Base-by-base conservation (phyloP, 2,329 filamentous ascomycete genomes). In the Exserohilum turcica region DNA sequence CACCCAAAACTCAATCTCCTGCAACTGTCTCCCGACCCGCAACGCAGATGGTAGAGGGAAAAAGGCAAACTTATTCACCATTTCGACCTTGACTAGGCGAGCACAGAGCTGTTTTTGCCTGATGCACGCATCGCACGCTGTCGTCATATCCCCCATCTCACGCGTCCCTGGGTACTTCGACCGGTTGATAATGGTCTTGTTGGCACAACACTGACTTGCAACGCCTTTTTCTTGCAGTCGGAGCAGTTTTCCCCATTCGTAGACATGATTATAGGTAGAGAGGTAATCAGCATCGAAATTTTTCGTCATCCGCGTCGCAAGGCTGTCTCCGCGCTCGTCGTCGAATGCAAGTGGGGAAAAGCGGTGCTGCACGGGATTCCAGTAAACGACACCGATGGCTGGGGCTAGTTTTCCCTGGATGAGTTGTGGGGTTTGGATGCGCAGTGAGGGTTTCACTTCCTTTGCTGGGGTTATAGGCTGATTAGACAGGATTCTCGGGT, bases 51-150 rank as follows among this genome's bases (percentile, higher is more conserved):
- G 53, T 8, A 56, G n/a, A 8, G 53, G 39, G 27, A 37, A 18
- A 19, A 50, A 37, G 3, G 5, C 50, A 5, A 53, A 16, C n/a
- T 9, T 28, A 2, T 27, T 38, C 5, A n/a, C 3, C 3, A 5
- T 7, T 1, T 15, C 9, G 0, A 19, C 24, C 12, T n/a, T 18
- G 8, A 35, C 31, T 2, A 43, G 37, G 12, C 52, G 40, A 15
- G 38, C 32, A 19, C 52, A 55, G 8, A 55, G 3, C 8, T 37
- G 43, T 8, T 32, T 16, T 10, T 2, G 16, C 13, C 16, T 24
- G 16, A 55, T 21, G 13, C 52, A 55, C 3, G 18, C 15, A 33
- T 47, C 43, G 16, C 52, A 55, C 2, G 47, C 27, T 3, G 16
- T 35, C 19, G 19, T 3, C 6, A 19, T 13, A 3, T 18, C n/a